phyloP scores from a whole-genome alignment of 2,329 filamentous ascomycete species.

The Fusarium ramigenum region DNA sequence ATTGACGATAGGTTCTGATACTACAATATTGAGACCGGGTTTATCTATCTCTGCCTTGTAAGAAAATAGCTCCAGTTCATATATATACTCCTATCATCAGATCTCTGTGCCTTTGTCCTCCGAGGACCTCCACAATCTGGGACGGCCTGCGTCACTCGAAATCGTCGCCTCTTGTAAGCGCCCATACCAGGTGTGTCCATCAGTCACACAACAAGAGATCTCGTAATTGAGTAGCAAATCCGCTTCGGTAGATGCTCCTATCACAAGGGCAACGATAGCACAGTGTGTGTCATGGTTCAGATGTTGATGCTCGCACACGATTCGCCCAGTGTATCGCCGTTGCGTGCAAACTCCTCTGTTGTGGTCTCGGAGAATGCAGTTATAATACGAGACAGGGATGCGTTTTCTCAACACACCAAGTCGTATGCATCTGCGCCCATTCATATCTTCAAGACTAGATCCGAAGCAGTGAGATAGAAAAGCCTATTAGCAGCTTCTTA shows the following conservation, averaged over 20 bases:
- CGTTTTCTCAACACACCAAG: background rate
- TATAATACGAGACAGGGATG: conserved; percentile 21
- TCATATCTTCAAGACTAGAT: background rate
- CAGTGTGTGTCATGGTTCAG: conserved; percentile 4
- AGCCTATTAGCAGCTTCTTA: background rate
- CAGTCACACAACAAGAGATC: conserved; percentile 18
- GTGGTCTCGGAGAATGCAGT: conserved; percentile 8
- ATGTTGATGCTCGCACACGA: background rate
- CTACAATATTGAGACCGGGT: conserved; percentile 4
- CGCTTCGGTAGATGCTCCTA: conserved; percentile 31
- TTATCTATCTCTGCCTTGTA: background rate
- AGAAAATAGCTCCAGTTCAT: background rate
- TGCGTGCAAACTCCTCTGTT: background rate
- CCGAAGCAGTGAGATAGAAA: conserved; percentile 5
- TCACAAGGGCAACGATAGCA: background rate
- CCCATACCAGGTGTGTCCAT: background rate
- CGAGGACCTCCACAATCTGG: background rate
- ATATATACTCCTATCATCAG: conserved; percentile 6
- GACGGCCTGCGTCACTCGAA: background rate
- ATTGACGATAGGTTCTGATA: conserved; percentile 4
- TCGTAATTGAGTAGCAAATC: background rate
- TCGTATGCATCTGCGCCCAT: background rate
- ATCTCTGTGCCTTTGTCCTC: background rate
- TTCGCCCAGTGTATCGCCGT: background rate
- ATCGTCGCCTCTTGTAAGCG: background rate